Base-by-base conservation (phyloP, 768 basidiomycete species). In the Pholiota microspora region DNA sequence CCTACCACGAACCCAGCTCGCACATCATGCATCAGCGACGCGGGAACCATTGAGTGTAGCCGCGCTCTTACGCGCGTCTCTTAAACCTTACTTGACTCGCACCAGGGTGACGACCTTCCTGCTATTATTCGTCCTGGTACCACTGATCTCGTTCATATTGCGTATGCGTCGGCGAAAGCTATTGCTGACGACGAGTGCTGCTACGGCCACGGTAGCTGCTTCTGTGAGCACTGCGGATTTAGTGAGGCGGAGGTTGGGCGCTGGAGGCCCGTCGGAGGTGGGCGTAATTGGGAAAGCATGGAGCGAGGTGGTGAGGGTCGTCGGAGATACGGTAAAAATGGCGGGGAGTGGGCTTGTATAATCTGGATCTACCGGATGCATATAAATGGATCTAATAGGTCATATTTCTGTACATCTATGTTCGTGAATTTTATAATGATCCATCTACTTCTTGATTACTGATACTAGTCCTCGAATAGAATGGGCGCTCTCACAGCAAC, bases 241-340 rank as follows among this genome's bases (percentile, higher is more conserved):
- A 45, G 86, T 86, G 23, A 75, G 85, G 61, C 73, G 77, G 58
- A 73, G 83, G 45, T 65, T 90, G 49, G 70, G n/a, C 71, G 69
- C n/a, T 71, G 59, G 55, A 74, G 72, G 16, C 12, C 18, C 3
- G 72, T 57, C 61, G 15, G 77, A 68, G 28, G 67, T 55, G 10
- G 74, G 69, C 31, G 59, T 72, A 40, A 49, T 77, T 10, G 63
- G 65, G 13, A 70, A 69, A 29, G 69, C 79, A 28, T 86, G 86
- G 82, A 67, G 68, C 16, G 82, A 82, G 61, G 62, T 78, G 6
- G 60, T 79, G 3, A 74, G 77, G 38, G 82, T 77, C 4, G 73
- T 92, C 13, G 67, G 70, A 45, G 89, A 92, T 70, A 86, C 86
- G 3, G 76, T 88, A 28, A 78, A 75, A 61, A 91, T 92, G 89